These are phyloP conservation scores for Acacia concinna DNA, from an alignment of 331 rosid genomes.

Conservation along the genomic window DNA sequence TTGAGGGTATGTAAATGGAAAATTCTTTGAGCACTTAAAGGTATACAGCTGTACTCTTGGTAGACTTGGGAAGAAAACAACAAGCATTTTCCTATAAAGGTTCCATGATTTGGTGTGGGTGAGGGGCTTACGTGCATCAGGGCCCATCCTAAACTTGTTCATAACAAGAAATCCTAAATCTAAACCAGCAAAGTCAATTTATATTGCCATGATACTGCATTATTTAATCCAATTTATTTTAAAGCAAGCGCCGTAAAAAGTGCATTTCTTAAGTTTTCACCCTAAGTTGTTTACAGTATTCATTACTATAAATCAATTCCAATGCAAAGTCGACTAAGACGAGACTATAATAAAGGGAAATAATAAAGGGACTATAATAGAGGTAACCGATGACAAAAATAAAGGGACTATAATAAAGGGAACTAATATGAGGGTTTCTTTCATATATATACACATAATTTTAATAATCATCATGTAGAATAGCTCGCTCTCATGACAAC, in stretches of 20 bases:
- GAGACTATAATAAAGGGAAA: background rate
- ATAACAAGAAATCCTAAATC: constrained; percentile 36
- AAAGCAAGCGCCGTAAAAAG: background rate
- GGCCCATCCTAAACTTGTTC: constrained; percentile 24
- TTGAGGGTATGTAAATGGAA: constrained; percentile 19
- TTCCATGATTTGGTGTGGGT: constrained; percentile 17
- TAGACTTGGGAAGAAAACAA: constrained; percentile 15
- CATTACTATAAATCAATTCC: background rate
- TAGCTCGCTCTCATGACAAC: background rate
- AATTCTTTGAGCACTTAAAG: background rate
- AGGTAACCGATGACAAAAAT: no score
- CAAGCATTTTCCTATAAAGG: background rate
- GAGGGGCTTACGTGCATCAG: constrained; percentile 17
- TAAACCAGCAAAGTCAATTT: constrained; percentile 27
- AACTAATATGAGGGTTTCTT: background rate
- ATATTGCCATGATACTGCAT: constrained; percentile 2
- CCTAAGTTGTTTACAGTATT: background rate
- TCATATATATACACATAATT: background rate
- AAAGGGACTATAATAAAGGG: background rate
- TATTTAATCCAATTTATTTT: constrained; percentile 5
- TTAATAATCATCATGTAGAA: background rate
- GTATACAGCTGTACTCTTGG: constrained; percentile 5
- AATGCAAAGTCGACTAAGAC: background rate
- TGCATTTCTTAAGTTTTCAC: constrained; percentile 3
- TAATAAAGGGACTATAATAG: no score